phyloP scores from a whole-genome alignment of 805 yeast species.

The Starmerella vaccinii region DNA sequence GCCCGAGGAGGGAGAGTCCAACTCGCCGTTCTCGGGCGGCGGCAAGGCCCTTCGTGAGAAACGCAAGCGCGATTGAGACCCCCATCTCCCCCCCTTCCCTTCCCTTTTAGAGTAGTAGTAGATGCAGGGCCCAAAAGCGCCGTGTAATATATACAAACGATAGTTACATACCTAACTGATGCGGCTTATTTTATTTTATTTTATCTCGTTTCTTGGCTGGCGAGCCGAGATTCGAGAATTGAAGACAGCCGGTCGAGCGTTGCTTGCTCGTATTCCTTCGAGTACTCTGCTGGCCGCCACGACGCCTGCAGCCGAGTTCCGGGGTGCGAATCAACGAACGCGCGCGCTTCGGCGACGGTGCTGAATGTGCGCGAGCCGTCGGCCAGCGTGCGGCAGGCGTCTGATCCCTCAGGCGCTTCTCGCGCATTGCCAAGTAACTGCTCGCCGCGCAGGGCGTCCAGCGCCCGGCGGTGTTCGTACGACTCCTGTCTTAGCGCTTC shows the following conservation, averaged over 20 bases:
- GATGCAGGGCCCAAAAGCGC: too few relatives aligned
- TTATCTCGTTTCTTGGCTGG: neutral
- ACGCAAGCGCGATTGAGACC: slow-evolving; percentile 44
- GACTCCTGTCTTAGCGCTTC: slow-evolving; percentile 8
- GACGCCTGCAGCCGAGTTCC: slow-evolving; percentile 5
- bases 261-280: slow-evolving; percentile 7
- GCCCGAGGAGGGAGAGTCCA: slow-evolving; percentile 31
- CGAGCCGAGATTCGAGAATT: neutral
- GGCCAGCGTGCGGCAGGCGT: slow-evolving; percentile 1
- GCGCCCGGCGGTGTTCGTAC: slow-evolving; percentile 5
- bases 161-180: too few relatives aligned
- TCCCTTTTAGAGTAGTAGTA: too few relatives aligned
- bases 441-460: neutral
- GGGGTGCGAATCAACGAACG: slow-evolving; percentile 10
- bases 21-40: slow-evolving; percentile 45
- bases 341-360: slow-evolving; percentile 16
- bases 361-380: slow-evolving; percentile 8
- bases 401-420: too few relatives aligned
- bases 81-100: too few relatives aligned
- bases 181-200: neutral
- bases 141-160: too few relatives aligned
- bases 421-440: neutral
- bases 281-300: neutral
- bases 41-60: slow-evolving; percentile 70
- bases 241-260: slow-evolving; percentile 1